Evolutionary conservation across 805 yeast species (phyloP), one percentile per base, ranked within the genome.

Genomic region (Clavispora phyllophila): DNA sequence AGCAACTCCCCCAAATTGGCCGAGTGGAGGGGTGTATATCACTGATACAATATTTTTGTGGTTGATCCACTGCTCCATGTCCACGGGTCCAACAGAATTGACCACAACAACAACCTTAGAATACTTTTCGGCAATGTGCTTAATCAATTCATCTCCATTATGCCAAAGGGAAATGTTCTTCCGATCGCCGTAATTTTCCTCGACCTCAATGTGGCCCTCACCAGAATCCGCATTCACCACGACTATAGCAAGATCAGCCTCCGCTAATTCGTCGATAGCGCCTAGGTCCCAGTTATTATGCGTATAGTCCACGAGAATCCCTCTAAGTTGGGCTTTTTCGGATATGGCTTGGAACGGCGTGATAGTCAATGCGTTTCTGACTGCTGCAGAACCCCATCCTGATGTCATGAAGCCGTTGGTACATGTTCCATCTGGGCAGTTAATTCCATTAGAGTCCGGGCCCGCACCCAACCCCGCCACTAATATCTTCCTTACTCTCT

Each of bases 381-480:
- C 81, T 9, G 81, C 67, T 0, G 83, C 79, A 4, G 85, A 79
- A 0, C 86, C 87, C 81, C 85, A 78, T 12, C 85, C 85, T 24
- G 75, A 67, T 26, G 77, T 73, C 33, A 80, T 53, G 1, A 77
- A 72, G 2, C 86, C 87, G 43, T 74, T 70, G 9, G 66, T 65
- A 46, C 78, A 71, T 37, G 66, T 68, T 53, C 74, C 78, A 53
- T 79, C 83, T 44, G 66, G 71, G 43, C 79, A 73, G 49, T 73
- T 76, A 48, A 75, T 69, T 0, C 84, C 85, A 35, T 66, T 61
- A 0, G 77, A 68, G 46, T 71, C 75, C 2, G 71, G 60, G 2
- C 73, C 74, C 3, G 83, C 82, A 2, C 77, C 81, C 5, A 65
- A 48, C 0, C 84, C 84, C 1, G 79, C 76, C 14, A 79, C 56